Percentiles rank a stretch among this genome's conserved stretches.
These are phyloP conservation scores for Triglochin maritima DNA, from an alignment of 106 monocot genomes.

Conservation along the genomic window DNA sequence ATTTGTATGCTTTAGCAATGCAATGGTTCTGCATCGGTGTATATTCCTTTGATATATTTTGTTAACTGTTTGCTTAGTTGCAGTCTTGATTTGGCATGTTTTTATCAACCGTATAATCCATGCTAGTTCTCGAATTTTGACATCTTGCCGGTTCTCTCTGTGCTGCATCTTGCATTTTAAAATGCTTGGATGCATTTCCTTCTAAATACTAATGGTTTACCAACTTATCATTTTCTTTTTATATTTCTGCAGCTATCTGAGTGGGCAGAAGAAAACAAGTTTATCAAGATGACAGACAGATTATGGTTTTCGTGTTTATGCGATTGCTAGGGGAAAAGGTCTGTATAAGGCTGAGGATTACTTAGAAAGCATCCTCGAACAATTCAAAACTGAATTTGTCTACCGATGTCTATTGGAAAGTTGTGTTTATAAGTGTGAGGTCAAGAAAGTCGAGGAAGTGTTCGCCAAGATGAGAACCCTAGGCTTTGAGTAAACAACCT, in stretches of 20 bases:
- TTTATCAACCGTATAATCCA: no score
- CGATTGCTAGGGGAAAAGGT: constrained; percentile 56
- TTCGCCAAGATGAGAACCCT: constrained; percentile 57
- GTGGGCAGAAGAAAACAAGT: constrained; percentile 50
- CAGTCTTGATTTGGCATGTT: no score
- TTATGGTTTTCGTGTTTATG: constrained; percentile 54
- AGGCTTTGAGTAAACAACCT: constrained; percentile 42
- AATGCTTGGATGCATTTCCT: no score
- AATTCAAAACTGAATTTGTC: constrained; percentile 46
- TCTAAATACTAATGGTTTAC: no score
- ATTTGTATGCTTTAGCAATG: no score
- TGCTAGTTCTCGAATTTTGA: no score
- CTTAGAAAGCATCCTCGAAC: constrained; percentile 41
- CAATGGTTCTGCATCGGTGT: no score
- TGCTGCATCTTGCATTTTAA: no score
- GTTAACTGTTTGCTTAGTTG: no score
- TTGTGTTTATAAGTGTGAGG: constrained; percentile 31
- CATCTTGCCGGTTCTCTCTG: no score
- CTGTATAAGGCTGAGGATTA: constrained; percentile 52
- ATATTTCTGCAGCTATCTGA: constrained; percentile 19
- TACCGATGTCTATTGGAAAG: constrained; percentile 57
- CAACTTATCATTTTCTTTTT: neutral
- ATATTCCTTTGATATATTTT: no score
- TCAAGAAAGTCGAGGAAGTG: constrained; percentile 60
- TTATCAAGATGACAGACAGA: constrained; percentile 40